Conservation (phyloP, 345 rosid species). For the Eucalyptus albens region DNA sequence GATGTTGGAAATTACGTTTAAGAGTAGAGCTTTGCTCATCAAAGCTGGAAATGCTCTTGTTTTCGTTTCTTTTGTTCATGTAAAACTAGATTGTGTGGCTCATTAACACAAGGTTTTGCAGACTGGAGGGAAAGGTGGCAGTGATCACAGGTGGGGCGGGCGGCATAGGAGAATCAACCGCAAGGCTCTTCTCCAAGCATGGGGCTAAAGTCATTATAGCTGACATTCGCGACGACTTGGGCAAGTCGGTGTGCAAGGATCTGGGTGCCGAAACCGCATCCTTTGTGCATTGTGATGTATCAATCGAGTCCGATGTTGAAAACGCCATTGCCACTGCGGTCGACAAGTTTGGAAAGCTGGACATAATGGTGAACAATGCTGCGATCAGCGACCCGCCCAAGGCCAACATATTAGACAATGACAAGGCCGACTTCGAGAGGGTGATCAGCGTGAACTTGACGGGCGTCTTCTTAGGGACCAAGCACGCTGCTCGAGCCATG, state of each 20-base stretch:
- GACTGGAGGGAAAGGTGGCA: conserved; percentile 1
- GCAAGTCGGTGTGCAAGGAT: background rate
- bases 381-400: background rate
- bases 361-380: conserved; percentile 1
- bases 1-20: background rate
- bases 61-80: background rate
- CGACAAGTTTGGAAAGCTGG: background rate
- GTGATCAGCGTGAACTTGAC: background rate
- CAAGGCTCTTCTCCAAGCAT: background rate
- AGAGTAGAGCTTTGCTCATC: background rate
- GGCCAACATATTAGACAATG: background rate
- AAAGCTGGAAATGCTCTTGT: background rate
- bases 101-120: background rate
- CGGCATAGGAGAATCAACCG: conserved; percentile 1
- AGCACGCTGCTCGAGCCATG: conserved; percentile 16
- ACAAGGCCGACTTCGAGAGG: background rate
- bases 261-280: background rate
- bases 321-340: background rate
- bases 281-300: conserved; percentile 4
- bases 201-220: conserved; percentile 4
- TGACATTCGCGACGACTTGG: background rate
- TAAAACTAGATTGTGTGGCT: background rate
- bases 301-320: background rate
- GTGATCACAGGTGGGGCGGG: conserved; percentile 6
- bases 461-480: conserved; percentile 2